Conservation (phyloP, 2,329 filamentous ascomycete genomes). For the Pseudocercospora vitis region DNA sequence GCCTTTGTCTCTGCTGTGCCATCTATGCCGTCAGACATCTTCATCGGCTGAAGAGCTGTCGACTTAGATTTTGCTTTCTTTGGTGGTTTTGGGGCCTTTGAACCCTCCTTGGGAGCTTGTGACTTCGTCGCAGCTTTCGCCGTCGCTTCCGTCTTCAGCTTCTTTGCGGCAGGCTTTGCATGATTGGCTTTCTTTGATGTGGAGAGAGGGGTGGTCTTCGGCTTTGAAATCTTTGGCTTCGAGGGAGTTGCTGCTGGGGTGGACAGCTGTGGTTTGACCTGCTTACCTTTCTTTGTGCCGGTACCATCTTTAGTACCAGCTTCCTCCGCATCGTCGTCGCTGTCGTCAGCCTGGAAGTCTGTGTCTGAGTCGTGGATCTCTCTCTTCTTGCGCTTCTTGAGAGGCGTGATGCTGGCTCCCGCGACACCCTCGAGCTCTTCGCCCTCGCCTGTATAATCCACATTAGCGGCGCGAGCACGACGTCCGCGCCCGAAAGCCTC, state of each 20-base stretch:
- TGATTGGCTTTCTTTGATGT: not conserved
- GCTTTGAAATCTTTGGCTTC: slow-evolving; percentile 2
- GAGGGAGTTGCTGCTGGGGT: slow-evolving; percentile 4
- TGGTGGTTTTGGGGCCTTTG: slow-evolving; percentile 8
- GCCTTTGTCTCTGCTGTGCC: not conserved
- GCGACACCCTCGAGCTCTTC: slow-evolving; percentile 25
- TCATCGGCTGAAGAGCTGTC: slow-evolving; percentile 11
- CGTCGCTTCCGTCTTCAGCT: not conserved
- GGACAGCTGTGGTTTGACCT: slow-evolving; percentile 4
- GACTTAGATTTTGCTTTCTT: slow-evolving; percentile 14
- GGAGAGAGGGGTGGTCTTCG: not conserved
- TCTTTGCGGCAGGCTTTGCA: slow-evolving; percentile 1
- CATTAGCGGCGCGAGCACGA: slow-evolving; percentile 61
- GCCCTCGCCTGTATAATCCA: slow-evolving; percentile 50
- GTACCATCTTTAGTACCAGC: slow-evolving; percentile 32
- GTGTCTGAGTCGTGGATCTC: slow-evolving; percentile 50
- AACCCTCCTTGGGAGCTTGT: not conserved
- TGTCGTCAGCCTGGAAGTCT: slow-evolving; percentile 50
- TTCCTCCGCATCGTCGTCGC: slow-evolving; percentile 34
- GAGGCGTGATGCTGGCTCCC: slow-evolving; percentile 32
- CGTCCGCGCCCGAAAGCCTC: slow-evolving; percentile 85
- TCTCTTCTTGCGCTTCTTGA: slow-evolving; percentile 39
- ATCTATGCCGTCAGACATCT: slow-evolving; percentile 7
- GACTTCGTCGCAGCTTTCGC: not conserved
- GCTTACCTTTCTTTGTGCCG: slow-evolving; percentile 35